These are phyloP conservation scores for Fusarium coffeatum DNA, from an alignment of 2,329 filamentous ascomycete species.

Conservation along the genomic window DNA sequence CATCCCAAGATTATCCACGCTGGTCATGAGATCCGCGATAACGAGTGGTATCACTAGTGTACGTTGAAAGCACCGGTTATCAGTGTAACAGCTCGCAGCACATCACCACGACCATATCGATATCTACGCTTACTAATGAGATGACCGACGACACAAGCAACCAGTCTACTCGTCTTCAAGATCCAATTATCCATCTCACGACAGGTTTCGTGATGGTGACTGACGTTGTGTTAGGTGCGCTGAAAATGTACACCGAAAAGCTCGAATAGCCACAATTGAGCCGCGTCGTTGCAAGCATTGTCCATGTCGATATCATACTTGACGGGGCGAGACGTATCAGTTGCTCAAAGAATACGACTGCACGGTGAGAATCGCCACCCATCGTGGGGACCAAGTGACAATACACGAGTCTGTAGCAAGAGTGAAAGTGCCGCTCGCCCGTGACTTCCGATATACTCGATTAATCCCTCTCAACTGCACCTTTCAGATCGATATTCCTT, in stretches of 20 bases:
- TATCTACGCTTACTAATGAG: neutral
- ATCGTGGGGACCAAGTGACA: constrained; percentile 16
- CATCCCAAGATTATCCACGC: neutral
- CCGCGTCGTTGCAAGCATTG: constrained; percentile 14
- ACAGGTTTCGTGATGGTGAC: constrained; percentile 1
- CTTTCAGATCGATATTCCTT: constrained; percentile 18
- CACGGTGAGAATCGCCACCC: neutral
- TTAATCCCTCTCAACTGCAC: constrained; percentile 6
- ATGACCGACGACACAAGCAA: neutral
- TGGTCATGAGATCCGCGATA: neutral
- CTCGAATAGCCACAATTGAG: constrained; percentile 13
- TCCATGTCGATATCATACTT: constrained; percentile 2
- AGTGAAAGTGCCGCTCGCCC: constrained; percentile 15
- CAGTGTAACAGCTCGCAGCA: constrained; percentile 22
- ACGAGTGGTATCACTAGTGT: constrained; percentile 11
- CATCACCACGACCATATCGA: constrained; percentile 7
- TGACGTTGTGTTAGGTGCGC: constrained; percentile 5
- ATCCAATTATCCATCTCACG: neutral
- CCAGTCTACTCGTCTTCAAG: neutral
- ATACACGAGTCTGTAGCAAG: constrained; percentile 3
- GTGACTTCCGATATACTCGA: constrained; percentile 28
- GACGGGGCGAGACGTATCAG: constrained; percentile 16
- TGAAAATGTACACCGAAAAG: neutral
- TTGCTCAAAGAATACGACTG: constrained; percentile 15
- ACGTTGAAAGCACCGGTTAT: constrained; percentile 2